Conservation (phyloP, 352 stramenopile genomes). For the Phytophthora niederhauseri region DNA sequence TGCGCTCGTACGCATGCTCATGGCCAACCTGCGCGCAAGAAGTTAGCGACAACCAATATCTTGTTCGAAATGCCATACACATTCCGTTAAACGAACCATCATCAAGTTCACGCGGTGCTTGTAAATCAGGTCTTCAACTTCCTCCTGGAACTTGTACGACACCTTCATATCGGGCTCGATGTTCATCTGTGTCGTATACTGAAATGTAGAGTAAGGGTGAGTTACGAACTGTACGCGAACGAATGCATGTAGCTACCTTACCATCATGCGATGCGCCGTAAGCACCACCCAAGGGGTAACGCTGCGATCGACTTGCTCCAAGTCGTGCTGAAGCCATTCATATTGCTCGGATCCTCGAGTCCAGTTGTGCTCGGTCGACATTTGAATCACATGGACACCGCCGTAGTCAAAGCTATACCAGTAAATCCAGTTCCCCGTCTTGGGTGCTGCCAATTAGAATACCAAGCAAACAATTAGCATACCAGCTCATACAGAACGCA, state of each 20-base stretch:
- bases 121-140: conserved; percentile 90
- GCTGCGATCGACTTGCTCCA: conserved; percentile 78
- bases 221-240: background rate
- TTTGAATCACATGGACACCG: conserved; percentile 89
- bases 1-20: conserved; percentile 91
- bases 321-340: conserved; percentile 82
- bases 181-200: conserved; percentile 62
- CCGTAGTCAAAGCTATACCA: conserved; percentile 93
- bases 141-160: conserved; percentile 74
- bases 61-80: background rate
- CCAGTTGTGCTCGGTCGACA: conserved; percentile 93
- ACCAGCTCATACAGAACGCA: background rate
- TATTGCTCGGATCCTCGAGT: conserved; percentile 87
- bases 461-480: conserved; percentile 12
- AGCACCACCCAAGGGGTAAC: conserved; percentile 92
- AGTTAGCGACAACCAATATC: conserved; percentile 11
- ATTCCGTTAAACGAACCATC: conserved; percentile 47
- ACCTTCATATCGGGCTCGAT: conserved; percentile 72
- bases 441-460: conserved; percentile 42
- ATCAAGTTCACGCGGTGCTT: conserved; percentile 90
- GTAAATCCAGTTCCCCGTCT: conserved; percentile 72
- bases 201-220: background rate
- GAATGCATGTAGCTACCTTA: conserved; percentile 17
- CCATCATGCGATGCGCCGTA: conserved; percentile 91
- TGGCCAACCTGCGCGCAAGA: conserved; percentile 67